Base-by-base conservation (phyloP, 2,329 filamentous ascomycete species). In the Diaporthe capsici region DNA sequence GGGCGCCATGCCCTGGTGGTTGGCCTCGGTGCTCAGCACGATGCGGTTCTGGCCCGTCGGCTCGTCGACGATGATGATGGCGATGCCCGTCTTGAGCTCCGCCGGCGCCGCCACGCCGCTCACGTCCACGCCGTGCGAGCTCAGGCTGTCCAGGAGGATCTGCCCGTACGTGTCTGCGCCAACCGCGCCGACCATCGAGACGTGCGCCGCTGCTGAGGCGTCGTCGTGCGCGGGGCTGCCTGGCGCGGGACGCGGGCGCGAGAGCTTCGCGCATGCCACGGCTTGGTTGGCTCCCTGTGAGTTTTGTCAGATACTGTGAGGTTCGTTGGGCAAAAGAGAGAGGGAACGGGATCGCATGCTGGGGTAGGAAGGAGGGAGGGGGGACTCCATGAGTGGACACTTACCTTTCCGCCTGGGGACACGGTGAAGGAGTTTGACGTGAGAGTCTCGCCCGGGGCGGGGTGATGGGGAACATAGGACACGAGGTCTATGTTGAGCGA, bases 401-500 rank as follows among this genome's bases (percentile, higher is more conserved):
- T 71, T 42, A 76, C 76, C 86, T 99, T 99, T 75, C 97, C 96
- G 80, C 96, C 97, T 42, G 94, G 93, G 58, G 94, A 95, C 49
- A 93, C 95, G 81, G 90, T 90, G 86, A 98, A 98, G 28, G 91
- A 92, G 78, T 88, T 92, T 65, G 95, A 91, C 3, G 94, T 96
- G 71, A 98, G 89, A 3, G 96, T 98, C 86, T 99, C 96, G 79
- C 96, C 97, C 0, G 94, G 92, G 1, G 89, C 86, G 1, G 97
- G 96, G 78, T 98, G 92, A 78, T 96, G 94, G 7, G 94, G 88
- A 47, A 97, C 97, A 80, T 95, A 92, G 55, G 95, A 96, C 78
- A 98, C 94, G 78, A 98, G 92, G 86, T 99, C 96, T 83, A 95
- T 94, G 86, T 98, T 98, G 77, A 99, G 92, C 47, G 96, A 98